Base-by-base conservation (phyloP, 805 yeast species). In the Sungouiozyma ichnusensis region DNA sequence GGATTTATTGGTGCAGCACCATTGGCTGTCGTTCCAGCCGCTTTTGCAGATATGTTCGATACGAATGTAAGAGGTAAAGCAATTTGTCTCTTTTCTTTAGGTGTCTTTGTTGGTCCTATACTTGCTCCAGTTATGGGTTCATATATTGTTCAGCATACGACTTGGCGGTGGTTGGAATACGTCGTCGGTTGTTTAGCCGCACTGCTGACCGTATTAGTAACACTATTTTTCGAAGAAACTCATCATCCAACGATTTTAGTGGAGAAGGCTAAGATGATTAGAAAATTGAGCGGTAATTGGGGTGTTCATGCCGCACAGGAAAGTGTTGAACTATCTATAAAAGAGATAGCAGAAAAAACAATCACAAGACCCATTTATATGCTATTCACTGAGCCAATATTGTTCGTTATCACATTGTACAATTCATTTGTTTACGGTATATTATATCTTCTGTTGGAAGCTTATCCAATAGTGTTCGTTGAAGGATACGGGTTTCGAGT, bases 1-100 rank as follows among this genome's bases (percentile, higher is more conserved):
- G 94, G 95, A 38, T 72, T 79, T 53, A 62, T 81, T 43, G 95
- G 94, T 48, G 85, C 92, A 16, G 86, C 92, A 35, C 86, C 94
- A 1, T 60, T 87, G 53, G 92, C 84, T 17, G 85, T 85, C 34
- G 87, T 79, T 9, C 95, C 95, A 19, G 95, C 95, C 38, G 73
- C 81, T 0, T 79, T 85, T 68, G 84, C 94, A 3, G 96, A 87
- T 62, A 71, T 85, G 71, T 85, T 77, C 55, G 74, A 73, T 48
- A 76, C 79, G 44, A 58, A 60, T 32, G 54, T 68, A 13, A 74
- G 96, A 64, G 96, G 96, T 50, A 73, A 71, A 40, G 94, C 94
- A 24, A 69, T 85, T 50, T 69, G 80, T n/a, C 47, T 81, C 15
- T 87, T 86, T 54, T 69, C 85, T 1, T 70, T 83, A 66, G 76